Evolutionary conservation across 192 early-diverging fungal genomes (phyloP), one percentile per base, ranked within the genome.

Genomic region (Entomortierella parvispora): DNA sequence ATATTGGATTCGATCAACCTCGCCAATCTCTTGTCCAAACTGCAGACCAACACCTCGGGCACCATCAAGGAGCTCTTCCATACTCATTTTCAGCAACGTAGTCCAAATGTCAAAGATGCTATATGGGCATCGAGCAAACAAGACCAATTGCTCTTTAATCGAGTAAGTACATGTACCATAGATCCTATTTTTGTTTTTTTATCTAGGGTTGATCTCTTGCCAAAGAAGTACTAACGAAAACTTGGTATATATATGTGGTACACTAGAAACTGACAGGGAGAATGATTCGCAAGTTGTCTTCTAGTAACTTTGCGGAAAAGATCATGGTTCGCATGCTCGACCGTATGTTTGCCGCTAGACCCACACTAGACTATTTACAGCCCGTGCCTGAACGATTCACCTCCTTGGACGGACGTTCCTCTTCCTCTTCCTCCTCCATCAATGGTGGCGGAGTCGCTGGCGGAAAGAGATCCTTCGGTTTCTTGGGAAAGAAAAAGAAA

Each of bases 1-100:
- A 56, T 56, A 34, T 34, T 56, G 54, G 54, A 56, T 32, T 28
- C 54, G 17, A 56, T 56, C 31, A 37, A 20, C 20, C 32, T 56
- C 18, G 54, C 54, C 2, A 37, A 22, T 6, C 54, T 56, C 7
- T 34, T 56, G 34, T n/a, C 54, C 5, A 29, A 56, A 6, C 54
- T 56, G 5, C 54, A 28, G 17, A 34, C 54, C 20, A 56, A 34
- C n/a, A 20, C 54, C 1, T 29, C 33, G 0, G 22, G n/a, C 5
- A 32, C 31, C 32, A 56, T 56, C 18, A 29, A 56, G 3, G 54
- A 22, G n/a, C 15, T 56, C 5, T 56, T 56, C 54, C 54, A 56
- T 17, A 29, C 29, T 4, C 33, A 56, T 14, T 56, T 34, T 29
- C 18, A 56, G 11, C 33, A 29, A 1, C 54, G 54, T 34, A 18